Conservation (phyloP, 768 basidiomycete species). For the Lentinus tigrinus region DNA sequence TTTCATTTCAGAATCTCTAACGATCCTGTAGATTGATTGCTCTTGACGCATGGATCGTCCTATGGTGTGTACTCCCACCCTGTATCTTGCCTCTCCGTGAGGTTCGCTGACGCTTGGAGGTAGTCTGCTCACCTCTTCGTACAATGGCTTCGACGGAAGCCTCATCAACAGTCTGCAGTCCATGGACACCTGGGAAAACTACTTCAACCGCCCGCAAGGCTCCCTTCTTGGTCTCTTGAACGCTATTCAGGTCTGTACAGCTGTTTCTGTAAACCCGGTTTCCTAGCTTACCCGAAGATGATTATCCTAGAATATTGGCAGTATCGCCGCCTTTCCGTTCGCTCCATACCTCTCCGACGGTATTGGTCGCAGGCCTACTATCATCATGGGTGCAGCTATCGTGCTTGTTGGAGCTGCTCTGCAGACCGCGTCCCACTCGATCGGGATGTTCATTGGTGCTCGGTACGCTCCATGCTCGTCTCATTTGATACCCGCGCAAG, state of each 20-base stretch:
- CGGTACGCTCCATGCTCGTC: conserved; percentile 41
- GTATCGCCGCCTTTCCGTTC: conserved; percentile 65
- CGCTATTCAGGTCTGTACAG: conserved; percentile 59
- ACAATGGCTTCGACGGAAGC: conserved; percentile 74
- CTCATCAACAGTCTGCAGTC: conserved; percentile 83
- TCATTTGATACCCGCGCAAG: background rate
- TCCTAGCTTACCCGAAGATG: no score
- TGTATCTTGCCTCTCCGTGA: background rate
- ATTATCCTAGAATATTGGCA: conserved; percentile 66
- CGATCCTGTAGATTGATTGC: conserved; percentile 46
- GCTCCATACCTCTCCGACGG: conserved; percentile 72
- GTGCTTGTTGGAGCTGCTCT: conserved; percentile 68
- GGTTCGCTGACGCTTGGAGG: background rate
- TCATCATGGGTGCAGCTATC: conserved; percentile 66
- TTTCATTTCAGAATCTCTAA: background rate
- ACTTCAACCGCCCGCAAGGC: conserved; percentile 56
- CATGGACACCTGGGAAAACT: conserved; percentile 57
- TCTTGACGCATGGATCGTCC: conserved; percentile 69
- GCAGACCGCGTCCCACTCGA: conserved; percentile 67
- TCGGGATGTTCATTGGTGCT: conserved; percentile 80
- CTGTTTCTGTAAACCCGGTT: background rate
- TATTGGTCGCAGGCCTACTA: conserved; percentile 62
- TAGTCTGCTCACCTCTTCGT: conserved; percentile 73
- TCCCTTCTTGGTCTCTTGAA: conserved; percentile 66
- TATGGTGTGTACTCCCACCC: conserved; percentile 45